These are phyloP conservation scores for Podila epigama DNA, from an alignment of 192 early-diverging fungal genomes.

Conservation along the genomic window DNA sequence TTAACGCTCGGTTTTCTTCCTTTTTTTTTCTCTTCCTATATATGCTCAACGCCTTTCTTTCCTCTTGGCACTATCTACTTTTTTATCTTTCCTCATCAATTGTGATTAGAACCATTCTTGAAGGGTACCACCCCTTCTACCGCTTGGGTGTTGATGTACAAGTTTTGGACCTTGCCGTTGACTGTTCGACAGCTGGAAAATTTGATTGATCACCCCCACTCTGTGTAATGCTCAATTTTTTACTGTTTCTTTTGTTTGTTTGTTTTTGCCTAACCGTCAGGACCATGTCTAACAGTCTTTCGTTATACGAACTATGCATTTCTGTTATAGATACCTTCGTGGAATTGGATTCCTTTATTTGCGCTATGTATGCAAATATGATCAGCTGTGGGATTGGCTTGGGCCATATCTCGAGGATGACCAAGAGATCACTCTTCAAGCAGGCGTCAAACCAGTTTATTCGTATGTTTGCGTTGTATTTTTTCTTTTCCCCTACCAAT, in stretches of 20 bases:
- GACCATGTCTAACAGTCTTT: too few relatives aligned
- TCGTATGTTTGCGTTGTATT: conserved; percentile 56
- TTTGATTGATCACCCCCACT: conserved; percentile 77
- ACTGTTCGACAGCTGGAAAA: conserved; percentile 81
- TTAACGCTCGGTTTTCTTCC: neutral
- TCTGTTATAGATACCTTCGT: conserved; percentile 72
- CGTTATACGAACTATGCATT: too few relatives aligned
- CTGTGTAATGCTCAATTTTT: conserved; percentile 59
- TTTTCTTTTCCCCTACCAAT: neutral
- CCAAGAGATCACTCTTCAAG: conserved; percentile 70
- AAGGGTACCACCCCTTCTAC: conserved; percentile 81
- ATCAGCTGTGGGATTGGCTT: conserved; percentile 82
- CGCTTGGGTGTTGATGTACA: conserved; percentile 85
- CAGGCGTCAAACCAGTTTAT: conserved; percentile 61
- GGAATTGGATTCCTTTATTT: conserved; percentile 84
- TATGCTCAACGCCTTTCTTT: conserved; percentile 1
- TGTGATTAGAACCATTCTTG: conserved; percentile 78
- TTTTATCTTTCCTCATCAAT: neutral
- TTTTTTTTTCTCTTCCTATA: neutral
- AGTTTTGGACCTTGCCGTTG: conserved; percentile 80
- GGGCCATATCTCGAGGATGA: conserved; percentile 81
- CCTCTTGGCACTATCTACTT: neutral
- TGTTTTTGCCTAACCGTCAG: too few relatives aligned
- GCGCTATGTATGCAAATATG: conserved; percentile 81
- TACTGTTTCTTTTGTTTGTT: neutral